These are phyloP conservation scores for Coemansia pectinata DNA, from an alignment of 192 early-diverging fungal genomes.

Conservation along the genomic window DNA sequence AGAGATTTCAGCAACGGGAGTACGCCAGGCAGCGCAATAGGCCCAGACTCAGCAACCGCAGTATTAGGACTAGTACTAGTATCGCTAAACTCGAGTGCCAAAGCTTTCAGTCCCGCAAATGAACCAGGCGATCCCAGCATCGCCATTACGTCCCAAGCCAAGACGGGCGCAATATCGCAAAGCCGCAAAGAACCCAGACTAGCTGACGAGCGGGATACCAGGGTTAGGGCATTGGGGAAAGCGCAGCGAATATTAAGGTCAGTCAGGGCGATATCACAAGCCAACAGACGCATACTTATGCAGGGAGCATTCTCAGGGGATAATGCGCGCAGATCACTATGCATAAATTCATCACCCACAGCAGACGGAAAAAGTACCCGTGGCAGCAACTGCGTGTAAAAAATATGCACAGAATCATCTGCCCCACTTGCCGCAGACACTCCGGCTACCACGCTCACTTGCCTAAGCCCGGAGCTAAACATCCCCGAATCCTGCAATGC, in stretches of 20 bases:
- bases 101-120: conserved; percentile 2
- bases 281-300: background rate
- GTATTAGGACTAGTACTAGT: background rate
- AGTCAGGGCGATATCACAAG: background rate
- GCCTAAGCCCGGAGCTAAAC: background rate
- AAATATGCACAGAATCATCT: background rate
- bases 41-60: background rate
- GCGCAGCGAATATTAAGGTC: background rate
- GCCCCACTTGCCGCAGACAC: background rate
- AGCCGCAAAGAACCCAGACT: conserved; percentile 4
- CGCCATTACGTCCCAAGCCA: conserved; percentile 4
- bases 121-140: background rate
- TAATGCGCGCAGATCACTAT: background rate
- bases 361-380: background rate
- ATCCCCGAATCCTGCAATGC: background rate
- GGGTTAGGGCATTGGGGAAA: background rate
- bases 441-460: background rate
- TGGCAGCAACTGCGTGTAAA: background rate
- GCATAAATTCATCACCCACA: conserved; percentile 1
- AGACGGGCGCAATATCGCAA: background rate
- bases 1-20: background rate
- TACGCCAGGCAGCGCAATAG: background rate
- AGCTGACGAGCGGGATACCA: background rate
- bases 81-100: conserved; percentile 9
- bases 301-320: background rate